Base-by-base conservation (phyloP, 352 stramenopile genomes). In the Globisporangium alternatum region DNA sequence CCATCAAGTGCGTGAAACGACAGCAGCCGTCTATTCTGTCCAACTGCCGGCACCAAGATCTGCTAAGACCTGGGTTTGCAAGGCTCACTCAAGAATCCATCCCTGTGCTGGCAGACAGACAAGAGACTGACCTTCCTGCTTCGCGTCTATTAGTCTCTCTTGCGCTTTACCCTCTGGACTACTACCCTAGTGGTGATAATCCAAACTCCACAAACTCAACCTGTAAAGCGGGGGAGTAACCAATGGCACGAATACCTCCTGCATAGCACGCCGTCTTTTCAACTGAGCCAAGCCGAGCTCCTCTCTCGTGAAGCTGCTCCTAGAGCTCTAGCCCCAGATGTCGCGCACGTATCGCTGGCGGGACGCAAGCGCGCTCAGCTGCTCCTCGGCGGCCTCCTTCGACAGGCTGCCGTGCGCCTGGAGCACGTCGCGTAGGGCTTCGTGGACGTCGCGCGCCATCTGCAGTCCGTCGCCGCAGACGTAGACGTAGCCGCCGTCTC, bases 391-490 rank as follows among this genome's bases (percentile, higher is more conserved):
- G 9, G 79, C 81, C 37, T 91, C 75, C 22, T 72, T 68, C 21
- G 74, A 69, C 13, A 92, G 41, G 7, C 75, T 66, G 28, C 75
- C 87, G 59, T 93, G 74, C 51, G 90, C 67, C 52, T 78, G 67
- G 28, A 99, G 74, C 39, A 98, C 76, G 13, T 86, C 67, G 0
- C 79, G 73, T 10, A 99, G 81, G 7, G 89, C 76, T 10, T 75
- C 72, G 69, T 98, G 90, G 10, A 99, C 97, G 72, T 98, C 96
- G 64, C 90, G 97, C 30, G 91, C 96, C 97, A 99, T 99, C 10
- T 88, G 73, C 62, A 94, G 92, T 28, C 95, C 96, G 74, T 99
- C 97, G 44, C 97, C 97, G 61, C 97, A 99, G 28, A 99, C 83
- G 64, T 98, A 99, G 2, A 98, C 80, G 52, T 83, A 91, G 37